Evolutionary conservation across 176 grass and related monocot genomes (phyloP).

Genomic region (Rhynchospora pubera): DNA sequence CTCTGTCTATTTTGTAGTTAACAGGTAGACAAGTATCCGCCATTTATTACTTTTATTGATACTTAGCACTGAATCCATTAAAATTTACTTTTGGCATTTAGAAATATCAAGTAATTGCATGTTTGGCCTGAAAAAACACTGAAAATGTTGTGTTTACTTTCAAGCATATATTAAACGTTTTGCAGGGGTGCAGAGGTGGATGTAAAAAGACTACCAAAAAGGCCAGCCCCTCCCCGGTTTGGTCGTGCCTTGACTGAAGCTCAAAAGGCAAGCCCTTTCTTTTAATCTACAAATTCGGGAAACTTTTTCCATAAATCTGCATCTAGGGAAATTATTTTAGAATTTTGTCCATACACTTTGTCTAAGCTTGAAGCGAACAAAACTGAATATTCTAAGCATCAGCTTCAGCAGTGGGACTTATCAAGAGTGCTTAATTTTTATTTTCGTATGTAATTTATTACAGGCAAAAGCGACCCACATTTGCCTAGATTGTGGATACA

Average conservation of each 20-base stretch:
- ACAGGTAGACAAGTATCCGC: constrained; percentile 35
- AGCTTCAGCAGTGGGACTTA: neutral
- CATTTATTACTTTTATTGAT: neutral
- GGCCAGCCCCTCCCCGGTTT: constrained; percentile 77
- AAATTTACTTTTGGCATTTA: neutral
- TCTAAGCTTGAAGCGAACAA: neutral
- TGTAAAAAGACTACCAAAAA: constrained; percentile 83
- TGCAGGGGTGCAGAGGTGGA: constrained; percentile 59
- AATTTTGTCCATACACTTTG: neutral
- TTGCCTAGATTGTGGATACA: constrained; percentile 90
- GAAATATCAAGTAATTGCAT: neutral
- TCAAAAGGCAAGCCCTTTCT: constrained; percentile 51
- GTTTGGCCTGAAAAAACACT: neutral
- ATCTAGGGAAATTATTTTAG: neutral
- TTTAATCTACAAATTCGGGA: neutral
- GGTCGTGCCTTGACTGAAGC: constrained; percentile 68
- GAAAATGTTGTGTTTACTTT: neutral
- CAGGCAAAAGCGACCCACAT: constrained; percentile 95
- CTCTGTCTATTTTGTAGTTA: constrained; percentile 93
- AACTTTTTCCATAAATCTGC: neutral
- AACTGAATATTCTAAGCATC: neutral
- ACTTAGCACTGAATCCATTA: neutral
- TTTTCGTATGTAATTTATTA: constrained; percentile 5
- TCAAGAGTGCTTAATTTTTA: neutral
- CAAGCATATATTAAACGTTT: neutral